Base-by-base conservation (phyloP, 148 eudicot species). In the Rhododendron vialii region DNA sequence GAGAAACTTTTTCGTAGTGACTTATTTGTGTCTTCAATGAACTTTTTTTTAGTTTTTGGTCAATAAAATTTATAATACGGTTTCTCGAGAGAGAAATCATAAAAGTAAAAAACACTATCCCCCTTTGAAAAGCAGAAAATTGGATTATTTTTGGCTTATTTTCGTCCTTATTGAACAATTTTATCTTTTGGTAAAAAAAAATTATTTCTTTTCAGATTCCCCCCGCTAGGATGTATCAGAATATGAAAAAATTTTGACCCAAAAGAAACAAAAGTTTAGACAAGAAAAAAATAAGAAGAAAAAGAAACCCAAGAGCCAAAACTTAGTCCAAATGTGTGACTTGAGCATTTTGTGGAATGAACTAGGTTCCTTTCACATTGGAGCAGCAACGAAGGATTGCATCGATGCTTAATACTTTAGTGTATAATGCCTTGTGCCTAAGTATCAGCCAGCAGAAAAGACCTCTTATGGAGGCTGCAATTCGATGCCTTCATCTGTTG, bases 371-470 rank as follows among this genome's bases (percentile, higher is more conserved):
- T 65, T 96, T 96, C 90, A 86, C 93, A 51, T 92, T 96, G 91
- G 98, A 94, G 93, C 95, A 90, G 93, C 99, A 96, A 91, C 89
- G 92, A 80, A 95, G 88, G 88, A 92, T 96, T 89, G 96, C 96
- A 86, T 90, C 99, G 30, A 88, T 93, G 93, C 93, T 96, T 53
- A 96, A 96, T 89, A 96, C 98, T 8, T 86, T 96, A 24, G 98
- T 95, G 47, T 96, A 96, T 80, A 93, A 93, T 90, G 91, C 95
- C 77, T 82, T 94, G 87, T 92, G 92, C 84, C 92, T 89, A 59
- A 90, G 88, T 86, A 83, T 86, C 35, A 87, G 89, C 84, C 86
- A 86, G 57, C 90, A 86, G 80, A 85, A 83, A 86, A 91, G 86
- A 87, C 87, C 91, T 81, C 89, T 95, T 50, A 88, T 95, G 92